Evolutionary conservation across 352 stramenopile species (phyloP), one percentile per base, ranked within the genome.

Genomic region (Chrysophaeum taylorii): DNA sequence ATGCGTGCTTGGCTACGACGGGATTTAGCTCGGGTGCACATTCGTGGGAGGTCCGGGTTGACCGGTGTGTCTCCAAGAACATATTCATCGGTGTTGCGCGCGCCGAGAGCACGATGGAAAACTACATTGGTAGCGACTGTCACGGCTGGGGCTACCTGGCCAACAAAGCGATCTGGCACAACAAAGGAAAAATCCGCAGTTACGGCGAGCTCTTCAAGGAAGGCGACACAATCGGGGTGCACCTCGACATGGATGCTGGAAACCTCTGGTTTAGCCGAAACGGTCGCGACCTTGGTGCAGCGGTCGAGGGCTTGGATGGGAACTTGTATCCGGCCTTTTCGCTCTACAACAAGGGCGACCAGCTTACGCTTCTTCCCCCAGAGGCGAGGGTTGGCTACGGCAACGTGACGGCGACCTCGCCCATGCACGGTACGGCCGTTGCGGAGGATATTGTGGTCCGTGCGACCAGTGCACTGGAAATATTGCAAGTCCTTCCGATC

Each of bases 161-260:
- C 0, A 95, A 94, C 74, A 93, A 91, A 43, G 88, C 89, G 0
- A 77, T 95, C 23, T 95, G 89, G 89, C 87, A 94, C 73, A 93
- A 94, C 79, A 95, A 95, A 70, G 82, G 48, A 21, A 75, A 93
- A 61, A 54, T 94, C 25, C 79, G 90, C 41, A 81, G 81, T 16
- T 96, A 95, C 69, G 88, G 89, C 29, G 89, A 93, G 41, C 89
- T 93, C 38, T 95, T 93, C 71, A 90, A 91, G 50, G 88, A 94
- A 69, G 85, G 87, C 23, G 89, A 96, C 68, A 36, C 84, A 4
- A 86, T 95, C 38, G 77, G 88, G 38, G 88, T 94, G 25, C 84
- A 79, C 9, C 71, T 96, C 0, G 84, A 96, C 54, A 87, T 92
- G 61, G 82, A 87, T 50, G 73, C 82, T 0, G 87, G 85, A 35